Evolutionary conservation across 768 basidiomycete genomes (phyloP).

Genomic region (Collybia sordida): DNA sequence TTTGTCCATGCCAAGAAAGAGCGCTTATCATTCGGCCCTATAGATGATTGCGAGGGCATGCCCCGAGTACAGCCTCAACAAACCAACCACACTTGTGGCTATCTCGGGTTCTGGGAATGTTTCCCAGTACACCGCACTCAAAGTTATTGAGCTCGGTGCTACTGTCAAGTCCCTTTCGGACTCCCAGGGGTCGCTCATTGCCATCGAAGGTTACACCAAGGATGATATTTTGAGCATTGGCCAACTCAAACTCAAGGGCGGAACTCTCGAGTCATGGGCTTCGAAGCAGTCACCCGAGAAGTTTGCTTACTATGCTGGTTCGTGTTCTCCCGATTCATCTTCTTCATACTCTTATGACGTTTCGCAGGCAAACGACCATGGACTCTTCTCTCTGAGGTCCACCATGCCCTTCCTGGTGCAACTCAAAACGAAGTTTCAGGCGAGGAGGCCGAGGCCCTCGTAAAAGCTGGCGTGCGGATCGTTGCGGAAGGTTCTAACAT

Average conservation of each 20-base stretch:
- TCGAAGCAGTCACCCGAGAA: conserved; percentile 28
- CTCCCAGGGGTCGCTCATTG: conserved; percentile 68
- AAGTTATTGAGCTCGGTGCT: conserved; percentile 75
- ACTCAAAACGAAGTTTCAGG: conserved; percentile 72
- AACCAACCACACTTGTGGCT: conserved; percentile 47
- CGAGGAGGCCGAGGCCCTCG: conserved; percentile 68
- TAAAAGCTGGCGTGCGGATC: conserved; percentile 67
- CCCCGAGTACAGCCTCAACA: conserved; percentile 53
- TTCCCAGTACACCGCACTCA: conserved; percentile 73
- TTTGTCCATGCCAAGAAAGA: background rate
- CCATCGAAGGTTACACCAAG: conserved; percentile 55
- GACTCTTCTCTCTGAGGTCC: conserved; percentile 59
- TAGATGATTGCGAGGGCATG: conserved; percentile 58
- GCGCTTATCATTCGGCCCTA: background rate
- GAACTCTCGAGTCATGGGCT: conserved; percentile 38
- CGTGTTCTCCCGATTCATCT: conserved; percentile 1
- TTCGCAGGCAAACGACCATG: conserved; percentile 59
- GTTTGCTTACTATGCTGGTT: conserved; percentile 51
- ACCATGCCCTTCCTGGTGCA: conserved; percentile 69
- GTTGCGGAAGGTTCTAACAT: conserved; percentile 80
- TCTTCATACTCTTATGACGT: conserved; percentile 13
- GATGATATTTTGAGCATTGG: conserved; percentile 52
- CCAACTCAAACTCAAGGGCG: conserved; percentile 55
- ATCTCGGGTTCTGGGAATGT: conserved; percentile 75
- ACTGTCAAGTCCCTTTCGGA: conserved; percentile 72